These are phyloP conservation scores for Podaxis rugospora DNA, from an alignment of 768 basidiomycete species.

Conservation along the genomic window DNA sequence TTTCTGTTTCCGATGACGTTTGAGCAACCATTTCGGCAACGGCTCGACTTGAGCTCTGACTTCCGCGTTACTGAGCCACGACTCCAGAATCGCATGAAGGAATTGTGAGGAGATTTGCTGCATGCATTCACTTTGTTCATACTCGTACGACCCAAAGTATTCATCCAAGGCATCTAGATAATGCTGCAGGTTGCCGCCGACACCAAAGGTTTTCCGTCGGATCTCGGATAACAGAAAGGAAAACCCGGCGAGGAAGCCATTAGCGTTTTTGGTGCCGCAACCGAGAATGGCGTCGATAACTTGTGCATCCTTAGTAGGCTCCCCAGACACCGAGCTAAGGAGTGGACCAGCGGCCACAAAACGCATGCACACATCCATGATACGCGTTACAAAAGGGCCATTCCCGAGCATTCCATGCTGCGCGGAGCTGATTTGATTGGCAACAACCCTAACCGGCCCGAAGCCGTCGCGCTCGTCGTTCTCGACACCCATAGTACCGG, in stretches of 20 bases:
- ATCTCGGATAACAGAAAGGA: slow-evolving; percentile 53
- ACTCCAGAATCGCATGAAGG: slow-evolving; percentile 55
- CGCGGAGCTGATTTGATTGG: slow-evolving; percentile 26
- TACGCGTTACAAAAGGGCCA: slow-evolving; percentile 19
- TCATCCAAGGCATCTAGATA: slow-evolving; percentile 52
- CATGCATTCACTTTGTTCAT: slow-evolving; percentile 47
- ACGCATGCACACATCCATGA: slow-evolving; percentile 49
- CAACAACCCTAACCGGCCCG: slow-evolving; percentile 41
- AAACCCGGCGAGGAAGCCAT: slow-evolving; percentile 57
- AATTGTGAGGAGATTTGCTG: slow-evolving; percentile 55
- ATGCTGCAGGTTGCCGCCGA: slow-evolving; percentile 46
- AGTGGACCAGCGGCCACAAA: slow-evolving; percentile 62
- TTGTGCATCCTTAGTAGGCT: slow-evolving; percentile 59
- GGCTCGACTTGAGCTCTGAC: slow-evolving; percentile 17
- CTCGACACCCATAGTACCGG: slow-evolving; percentile 25
- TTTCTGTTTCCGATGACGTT: slow-evolving; percentile 32
- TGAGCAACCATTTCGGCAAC: slow-evolving; percentile 54
- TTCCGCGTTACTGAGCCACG: slow-evolving; percentile 41
- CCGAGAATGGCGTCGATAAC: slow-evolving; percentile 49
- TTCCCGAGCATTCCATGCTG: slow-evolving; percentile 19
- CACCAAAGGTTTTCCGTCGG: slow-evolving; percentile 46
- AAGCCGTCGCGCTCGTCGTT: slow-evolving; percentile 51
- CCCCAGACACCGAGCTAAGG: slow-evolving; percentile 53
- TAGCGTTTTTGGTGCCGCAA: slow-evolving; percentile 35
- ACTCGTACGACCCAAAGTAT: slow-evolving; percentile 50